Evolutionary conservation across 2,329 filamentous ascomycete genomes (phyloP), one percentile per base, ranked within the genome.

Genomic region (Epichloe gansuensis): DNA sequence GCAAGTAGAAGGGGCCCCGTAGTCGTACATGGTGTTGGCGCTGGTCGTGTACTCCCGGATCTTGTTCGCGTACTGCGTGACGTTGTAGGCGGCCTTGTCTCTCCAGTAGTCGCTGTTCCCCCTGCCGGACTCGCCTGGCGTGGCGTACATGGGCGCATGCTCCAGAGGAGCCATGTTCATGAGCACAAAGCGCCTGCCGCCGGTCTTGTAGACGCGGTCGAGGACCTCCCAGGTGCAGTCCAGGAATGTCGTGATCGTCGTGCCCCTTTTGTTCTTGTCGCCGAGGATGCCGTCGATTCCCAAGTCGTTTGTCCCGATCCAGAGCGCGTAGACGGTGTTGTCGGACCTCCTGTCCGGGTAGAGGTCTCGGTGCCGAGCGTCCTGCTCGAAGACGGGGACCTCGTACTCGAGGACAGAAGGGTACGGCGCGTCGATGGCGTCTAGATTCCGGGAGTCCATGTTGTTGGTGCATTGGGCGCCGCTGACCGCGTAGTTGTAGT

Each of bases 261-360:
- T 81, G 12, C 75, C 77, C 0, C 69, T 59, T 4, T 75, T 66
- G 62, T 88, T 82, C 25, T 72, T 74, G 62, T 88, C 83, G 4
- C 76, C 80, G 35, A 91, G 65, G 62, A 90, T 85, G 8, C 77
- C 83, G 50, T 74, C 67, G 53, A 72, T 74, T 23, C 86, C 86
- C 9, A 91, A 71, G 61, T 93, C 87, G 62, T 91, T 91, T 25
- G 86, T 90, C 3, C 87, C 87, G 60, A 91, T 89, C 85, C 85
- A 91, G 49, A 91, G 76, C 1, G 81, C 75, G 61, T 89, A 91
- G 2, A 88, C 81, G 0, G 85, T 88, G 56, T 82, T 81, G 34
- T 77, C 67, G 2, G 75, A 59, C 2, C 71, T 73, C 46, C 74
- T 67, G 57, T 72, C 60, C 0, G 67, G 65, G 57, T 74, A 77